Percentiles rank a stretch among this genome's conserved stretches.
Evolutionary conservation across 2,329 filamentous ascomycete genomes (phyloP).

Genomic region (Aspergillus sp.): DNA sequence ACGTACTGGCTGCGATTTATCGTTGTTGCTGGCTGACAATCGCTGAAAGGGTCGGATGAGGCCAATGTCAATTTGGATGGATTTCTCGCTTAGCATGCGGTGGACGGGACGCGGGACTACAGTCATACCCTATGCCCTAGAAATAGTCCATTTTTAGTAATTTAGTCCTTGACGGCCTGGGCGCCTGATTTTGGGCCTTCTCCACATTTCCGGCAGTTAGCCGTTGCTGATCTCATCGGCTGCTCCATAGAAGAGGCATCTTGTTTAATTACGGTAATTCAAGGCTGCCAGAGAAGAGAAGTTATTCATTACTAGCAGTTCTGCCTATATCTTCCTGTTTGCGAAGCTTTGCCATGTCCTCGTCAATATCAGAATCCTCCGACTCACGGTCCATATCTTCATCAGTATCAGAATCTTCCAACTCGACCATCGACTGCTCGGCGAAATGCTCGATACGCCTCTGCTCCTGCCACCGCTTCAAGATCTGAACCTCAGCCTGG

Average conservation of each 20-base stretch:
- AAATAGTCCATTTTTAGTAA: neutral
- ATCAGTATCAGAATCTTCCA: slow-evolving; percentile 10
- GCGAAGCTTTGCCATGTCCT: neutral
- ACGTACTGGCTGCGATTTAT: slow-evolving; percentile 55
- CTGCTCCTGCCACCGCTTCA: slow-evolving; percentile 42
- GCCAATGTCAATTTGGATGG: slow-evolving; percentile 44
- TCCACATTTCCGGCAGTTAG: slow-evolving; percentile 15
- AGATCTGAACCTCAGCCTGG: slow-evolving; percentile 53
- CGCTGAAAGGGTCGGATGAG: slow-evolving; percentile 42
- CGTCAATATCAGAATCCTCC: no score
- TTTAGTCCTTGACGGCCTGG: slow-evolving; percentile 3
- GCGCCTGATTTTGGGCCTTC: slow-evolving; percentile 13
- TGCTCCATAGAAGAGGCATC: neutral
- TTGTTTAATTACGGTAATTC: neutral
- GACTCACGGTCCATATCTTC: neutral
- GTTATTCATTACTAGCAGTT: neutral
- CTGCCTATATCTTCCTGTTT: neutral
- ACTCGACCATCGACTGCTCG: slow-evolving; percentile 20
- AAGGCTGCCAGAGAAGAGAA: neutral
- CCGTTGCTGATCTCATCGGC: neutral
- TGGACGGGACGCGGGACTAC: slow-evolving; percentile 28
- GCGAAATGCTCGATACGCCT: slow-evolving; percentile 37
- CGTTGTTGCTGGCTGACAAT: slow-evolving; percentile 49
- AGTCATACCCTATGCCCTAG: slow-evolving; percentile 48
- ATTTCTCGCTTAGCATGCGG: slow-evolving; percentile 50